These are phyloP conservation scores for Ziziphus jujuba DNA, from an alignment of 306 rosid species.

Conservation along the genomic window DNA sequence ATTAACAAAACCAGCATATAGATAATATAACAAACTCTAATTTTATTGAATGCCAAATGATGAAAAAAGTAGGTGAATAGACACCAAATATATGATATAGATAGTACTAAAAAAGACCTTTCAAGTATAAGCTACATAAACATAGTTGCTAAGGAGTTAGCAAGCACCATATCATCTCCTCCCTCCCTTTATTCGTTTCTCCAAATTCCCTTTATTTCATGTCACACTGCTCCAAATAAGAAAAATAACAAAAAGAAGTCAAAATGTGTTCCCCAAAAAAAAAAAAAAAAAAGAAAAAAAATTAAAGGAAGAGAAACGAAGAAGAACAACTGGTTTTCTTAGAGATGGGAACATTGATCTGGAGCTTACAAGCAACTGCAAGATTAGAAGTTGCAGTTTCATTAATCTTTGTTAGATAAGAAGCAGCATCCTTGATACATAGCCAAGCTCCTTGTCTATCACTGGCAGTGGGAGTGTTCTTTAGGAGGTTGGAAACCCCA, in stretches of 20 bases:
- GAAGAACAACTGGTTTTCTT: constrained; percentile 11
- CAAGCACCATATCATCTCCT: neutral
- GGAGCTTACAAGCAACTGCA: constrained; percentile 20
- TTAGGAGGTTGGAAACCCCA: constrained; percentile 10
- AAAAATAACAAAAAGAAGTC: too few relatives aligned
- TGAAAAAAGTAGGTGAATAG: too few relatives aligned
- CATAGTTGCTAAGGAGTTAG: neutral
- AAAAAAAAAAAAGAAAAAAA: neutral
- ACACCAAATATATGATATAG: too few relatives aligned
- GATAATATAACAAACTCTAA: too few relatives aligned
- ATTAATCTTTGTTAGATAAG: neutral
- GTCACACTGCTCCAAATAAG: neutral
- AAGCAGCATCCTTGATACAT: constrained; percentile 11
- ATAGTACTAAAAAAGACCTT: too few relatives aligned
- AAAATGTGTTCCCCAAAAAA: too few relatives aligned
- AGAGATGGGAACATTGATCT: constrained; percentile 13
- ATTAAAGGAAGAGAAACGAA: neutral
- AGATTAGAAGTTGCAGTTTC: constrained; percentile 8
- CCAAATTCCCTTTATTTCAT: neutral
- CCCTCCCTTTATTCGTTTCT: neutral
- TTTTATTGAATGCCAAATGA: too few relatives aligned
- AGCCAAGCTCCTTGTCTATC: constrained; percentile 27
- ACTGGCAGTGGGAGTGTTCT: neutral
- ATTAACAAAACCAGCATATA: too few relatives aligned
- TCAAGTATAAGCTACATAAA: too few relatives aligned